Base-by-base conservation (phyloP, 306 rosid species). In the Prunus salicina region DNA sequence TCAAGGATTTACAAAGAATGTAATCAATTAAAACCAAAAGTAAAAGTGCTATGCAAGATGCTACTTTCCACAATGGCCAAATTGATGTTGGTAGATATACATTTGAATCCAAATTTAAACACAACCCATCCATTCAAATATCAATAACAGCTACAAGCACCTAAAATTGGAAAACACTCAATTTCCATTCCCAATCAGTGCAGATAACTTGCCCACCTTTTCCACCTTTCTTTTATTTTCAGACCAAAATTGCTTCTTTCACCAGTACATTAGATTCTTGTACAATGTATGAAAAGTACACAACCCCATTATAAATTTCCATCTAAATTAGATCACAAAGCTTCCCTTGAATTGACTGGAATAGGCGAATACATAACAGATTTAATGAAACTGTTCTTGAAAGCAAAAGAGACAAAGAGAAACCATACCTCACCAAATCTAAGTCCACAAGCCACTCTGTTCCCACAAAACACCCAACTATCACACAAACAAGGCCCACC, bases 401-500 rank as follows among this genome's bases (percentile, higher is more conserved):
- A 65, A 55, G 0, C 3, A 24, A 70, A 69, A 66, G 51, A 67
- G 41, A 71, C 62, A 3, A 11, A 2, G 14, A 85, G 58, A 66
- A 67, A 49, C n/a, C 71, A 68, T 89, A 91, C 97, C 97, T 89
- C 97, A 63, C 93, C 93, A 75, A 81, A 87, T 84, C 88, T 84
- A 51, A 82, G 79, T 73, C 97, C 97, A 81, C 97, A 89, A 18
- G 86, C 88, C 65, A 78, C 78, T 77, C 72, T 87, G 70, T 87
- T 77, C 8, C 93, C 93, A 76, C 97, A 91, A 76, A 81, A 91
- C 30, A 91, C 93, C 97, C 97, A 91, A 0, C 93, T 87, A 80
- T 91, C 88, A 78, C 97, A 91, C 72, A 78, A 69, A 87, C 93
- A 89, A 78, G 80, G 38, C 2, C 79, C 88, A 50, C 77, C 84